Percentiles rank a stretch among this genome's conserved stretches.
phyloP scores from a whole-genome alignment of 495 filamentous ascomycete species.

The Penicillium cosmopolitanum region DNA sequence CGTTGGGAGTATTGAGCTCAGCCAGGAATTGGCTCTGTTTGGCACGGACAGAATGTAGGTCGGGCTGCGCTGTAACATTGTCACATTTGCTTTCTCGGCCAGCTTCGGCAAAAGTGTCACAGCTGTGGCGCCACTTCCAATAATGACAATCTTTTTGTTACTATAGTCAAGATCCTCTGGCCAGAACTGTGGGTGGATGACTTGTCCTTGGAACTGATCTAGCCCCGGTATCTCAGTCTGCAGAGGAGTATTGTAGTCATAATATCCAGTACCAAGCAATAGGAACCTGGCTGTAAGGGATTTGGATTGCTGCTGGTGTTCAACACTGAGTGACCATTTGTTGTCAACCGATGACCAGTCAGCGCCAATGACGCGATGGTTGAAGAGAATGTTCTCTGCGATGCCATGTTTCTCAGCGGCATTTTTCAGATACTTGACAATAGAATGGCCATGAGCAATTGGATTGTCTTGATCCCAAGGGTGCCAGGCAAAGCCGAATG shows the following conservation, averaged over 20 bases:
- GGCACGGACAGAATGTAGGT: constrained; percentile 54
- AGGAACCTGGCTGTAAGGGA: constrained; percentile 10
- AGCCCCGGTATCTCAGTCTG: constrained; percentile 39
- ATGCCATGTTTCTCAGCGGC: constrained; percentile 56
- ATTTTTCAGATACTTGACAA: constrained; percentile 59
- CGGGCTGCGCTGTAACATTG: constrained; percentile 53
- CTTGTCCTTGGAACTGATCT: constrained; percentile 29
- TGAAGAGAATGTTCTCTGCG: constrained; percentile 48
- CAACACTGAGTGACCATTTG: constrained; percentile 55
- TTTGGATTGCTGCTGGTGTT: not conserved
- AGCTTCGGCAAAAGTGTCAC: constrained; percentile 41
- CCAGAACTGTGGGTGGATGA: constrained; percentile 49
- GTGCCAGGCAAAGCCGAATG: constrained; percentile 64
- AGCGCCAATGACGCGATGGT: constrained; percentile 51
- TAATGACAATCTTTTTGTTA: constrained; percentile 48
- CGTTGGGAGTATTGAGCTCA: constrained; percentile 35
- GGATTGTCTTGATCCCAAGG: constrained; percentile 56
- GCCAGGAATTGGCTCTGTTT: constrained; percentile 25
- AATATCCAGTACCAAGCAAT: constrained; percentile 20
- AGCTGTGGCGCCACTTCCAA: constrained; percentile 53
- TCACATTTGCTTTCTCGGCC: constrained; percentile 38
- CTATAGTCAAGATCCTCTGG: constrained; percentile 41
- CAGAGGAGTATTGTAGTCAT: constrained; percentile 53
- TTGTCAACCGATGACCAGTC: constrained; percentile 52
- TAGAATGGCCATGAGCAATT: constrained; percentile 56